phyloP scores from a whole-genome alignment of 495 filamentous ascomycete species.

The Aspergillus nanangensis region DNA sequence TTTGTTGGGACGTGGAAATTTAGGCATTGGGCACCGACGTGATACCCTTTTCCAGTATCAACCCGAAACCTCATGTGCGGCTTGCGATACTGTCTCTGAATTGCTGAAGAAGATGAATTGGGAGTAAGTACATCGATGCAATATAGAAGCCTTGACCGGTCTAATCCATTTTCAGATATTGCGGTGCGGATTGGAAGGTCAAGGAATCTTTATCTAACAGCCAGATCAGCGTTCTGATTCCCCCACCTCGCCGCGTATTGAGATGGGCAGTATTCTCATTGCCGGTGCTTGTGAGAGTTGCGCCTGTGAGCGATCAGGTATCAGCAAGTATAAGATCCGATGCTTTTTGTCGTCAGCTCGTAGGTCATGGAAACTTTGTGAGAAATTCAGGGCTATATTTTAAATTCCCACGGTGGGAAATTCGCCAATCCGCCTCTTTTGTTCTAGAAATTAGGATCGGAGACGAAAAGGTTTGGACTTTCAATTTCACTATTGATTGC shows the following conservation, averaged over 20 bases:
- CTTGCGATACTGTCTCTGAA: neutral
- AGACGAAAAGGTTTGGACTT: neutral
- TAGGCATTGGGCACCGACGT: neutral
- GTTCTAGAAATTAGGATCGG: neutral
- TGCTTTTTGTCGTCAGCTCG: neutral
- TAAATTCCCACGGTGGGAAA: neutral
- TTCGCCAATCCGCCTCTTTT: neutral
- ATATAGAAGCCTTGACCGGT: neutral
- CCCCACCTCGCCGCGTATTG: neutral
- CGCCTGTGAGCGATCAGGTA: neutral
- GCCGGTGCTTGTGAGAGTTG: neutral
- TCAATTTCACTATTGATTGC: neutral
- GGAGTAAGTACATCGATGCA: neutral
- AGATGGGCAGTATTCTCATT: neutral
- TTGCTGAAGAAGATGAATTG: neutral
- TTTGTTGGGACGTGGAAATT: neutral
- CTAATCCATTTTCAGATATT: neutral
- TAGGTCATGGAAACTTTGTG: neutral
- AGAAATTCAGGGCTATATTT: neutral
- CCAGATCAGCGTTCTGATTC: neutral
- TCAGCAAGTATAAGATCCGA: neutral
- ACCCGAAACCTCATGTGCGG: neutral
- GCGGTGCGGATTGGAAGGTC: neutral
- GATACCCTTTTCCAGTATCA: neutral
- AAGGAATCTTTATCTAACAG: neutral